Percentiles rank a stretch among this genome's conserved stretches.
phyloP scores from a whole-genome alignment of 495 filamentous ascomycete species.

The Xylaria palmicola region DNA sequence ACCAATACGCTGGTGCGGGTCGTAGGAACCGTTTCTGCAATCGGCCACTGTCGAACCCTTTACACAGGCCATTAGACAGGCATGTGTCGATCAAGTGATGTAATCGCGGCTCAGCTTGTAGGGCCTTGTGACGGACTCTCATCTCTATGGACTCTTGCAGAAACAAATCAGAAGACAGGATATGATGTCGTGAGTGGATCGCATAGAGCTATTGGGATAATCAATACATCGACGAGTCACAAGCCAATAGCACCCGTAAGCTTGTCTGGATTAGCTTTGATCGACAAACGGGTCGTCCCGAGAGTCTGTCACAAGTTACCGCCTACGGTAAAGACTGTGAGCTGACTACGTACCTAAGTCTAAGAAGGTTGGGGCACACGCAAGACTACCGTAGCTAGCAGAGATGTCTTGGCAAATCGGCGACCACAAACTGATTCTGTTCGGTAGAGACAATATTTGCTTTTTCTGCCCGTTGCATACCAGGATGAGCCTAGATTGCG shows the following conservation, averaged over 20 bases:
- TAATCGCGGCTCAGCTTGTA: too few relatives aligned
- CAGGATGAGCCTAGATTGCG: background rate
- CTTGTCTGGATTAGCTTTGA: background rate
- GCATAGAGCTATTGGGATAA: conserved; percentile 3
- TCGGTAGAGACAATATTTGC: background rate
- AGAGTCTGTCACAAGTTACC: background rate
- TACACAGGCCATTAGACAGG: too few relatives aligned
- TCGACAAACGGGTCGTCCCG: conserved; percentile 10
- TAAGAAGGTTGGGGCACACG: background rate
- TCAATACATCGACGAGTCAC: background rate
- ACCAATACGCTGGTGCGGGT: too few relatives aligned
- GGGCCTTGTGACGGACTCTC: too few relatives aligned
- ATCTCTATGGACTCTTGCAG: background rate
- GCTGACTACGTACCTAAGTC: background rate
- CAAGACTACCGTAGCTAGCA: background rate
- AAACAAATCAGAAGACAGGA: background rate
- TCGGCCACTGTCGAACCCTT: too few relatives aligned
- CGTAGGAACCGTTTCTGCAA: too few relatives aligned
- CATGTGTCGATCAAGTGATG: too few relatives aligned
- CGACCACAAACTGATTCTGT: background rate
- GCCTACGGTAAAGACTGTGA: background rate
- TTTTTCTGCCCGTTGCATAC: background rate
- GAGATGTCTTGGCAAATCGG: background rate
- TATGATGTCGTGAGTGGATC: background rate
- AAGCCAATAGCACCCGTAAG: background rate